Evolutionary conservation across 2,329 filamentous ascomycete species (phyloP).

Genomic region (Fusarium siculi): DNA sequence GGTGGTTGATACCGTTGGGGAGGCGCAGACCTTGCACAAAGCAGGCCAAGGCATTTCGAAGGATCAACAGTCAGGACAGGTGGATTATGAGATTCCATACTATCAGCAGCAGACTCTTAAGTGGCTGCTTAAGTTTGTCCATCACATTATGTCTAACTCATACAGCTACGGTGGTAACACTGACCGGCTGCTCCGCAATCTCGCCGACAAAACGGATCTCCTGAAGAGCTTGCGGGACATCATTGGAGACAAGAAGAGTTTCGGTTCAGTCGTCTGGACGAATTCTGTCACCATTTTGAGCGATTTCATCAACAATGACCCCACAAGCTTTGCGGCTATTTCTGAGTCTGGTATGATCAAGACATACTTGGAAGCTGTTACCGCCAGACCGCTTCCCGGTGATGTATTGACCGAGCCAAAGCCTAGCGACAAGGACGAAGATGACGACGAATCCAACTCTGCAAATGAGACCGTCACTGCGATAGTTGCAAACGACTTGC

Average conservation of each 20-base stretch:
- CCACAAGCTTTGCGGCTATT: conserved; percentile 95
- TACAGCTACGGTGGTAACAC: conserved; percentile 79
- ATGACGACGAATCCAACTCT: conserved; percentile 50
- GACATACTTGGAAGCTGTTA: conserved; percentile 86
- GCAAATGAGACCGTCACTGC: conserved; percentile 54
- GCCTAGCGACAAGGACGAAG: conserved; percentile 46
- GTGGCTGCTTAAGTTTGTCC: conserved; percentile 94
- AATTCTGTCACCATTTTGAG: conserved; percentile 91
- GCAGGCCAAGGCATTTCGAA: conserved; percentile 77
- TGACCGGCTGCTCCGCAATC: conserved; percentile 87
- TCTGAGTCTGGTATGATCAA: conserved; percentile 92
- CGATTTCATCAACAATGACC: conserved; percentile 98
- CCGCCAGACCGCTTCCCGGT: conserved; percentile 59
- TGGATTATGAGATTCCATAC: conserved; percentile 94
- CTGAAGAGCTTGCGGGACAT: conserved; percentile 82
- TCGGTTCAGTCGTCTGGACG: conserved; percentile 95
- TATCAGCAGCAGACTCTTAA: conserved; percentile 93
- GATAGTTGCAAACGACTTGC: conserved; percentile 49
- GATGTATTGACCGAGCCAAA: conserved; percentile 45
- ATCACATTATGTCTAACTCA: conserved; percentile 90
- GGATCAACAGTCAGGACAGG: conserved; percentile 78
- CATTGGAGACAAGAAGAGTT: conserved; percentile 80
- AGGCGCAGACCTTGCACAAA: conserved; percentile 73
- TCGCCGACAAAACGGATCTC: conserved; percentile 92
- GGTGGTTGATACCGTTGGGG: conserved; percentile 80